Conservation (phyloP, 768 basidiomycete species). For the Tricholoma flavovirens region DNA sequence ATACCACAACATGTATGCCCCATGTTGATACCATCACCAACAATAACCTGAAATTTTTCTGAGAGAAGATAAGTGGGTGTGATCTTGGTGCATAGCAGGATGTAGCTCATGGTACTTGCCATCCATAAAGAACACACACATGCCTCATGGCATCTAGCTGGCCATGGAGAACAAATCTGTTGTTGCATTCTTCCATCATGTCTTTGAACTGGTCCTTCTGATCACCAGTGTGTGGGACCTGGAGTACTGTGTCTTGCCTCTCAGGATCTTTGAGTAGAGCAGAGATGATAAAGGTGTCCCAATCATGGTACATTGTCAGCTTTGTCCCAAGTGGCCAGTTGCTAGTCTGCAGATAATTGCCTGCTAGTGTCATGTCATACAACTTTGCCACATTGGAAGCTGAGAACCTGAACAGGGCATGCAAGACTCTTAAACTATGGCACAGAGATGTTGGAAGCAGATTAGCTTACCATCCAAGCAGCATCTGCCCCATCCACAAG, state of each 20-base stretch:
- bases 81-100: too few relatives aligned
- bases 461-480: too few relatives aligned
- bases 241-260: constrained; percentile 3
- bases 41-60: too few relatives aligned
- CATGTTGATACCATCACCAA: too few relatives aligned
- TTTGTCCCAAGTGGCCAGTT: constrained; percentile 19
- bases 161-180: constrained; percentile 14
- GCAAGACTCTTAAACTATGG: too few relatives aligned
- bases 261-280: constrained; percentile 20
- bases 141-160: constrained; percentile 23
- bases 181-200: constrained; percentile 21
- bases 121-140: constrained; percentile 12
- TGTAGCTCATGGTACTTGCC: too few relatives aligned
- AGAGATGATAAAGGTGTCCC: constrained; percentile 24
- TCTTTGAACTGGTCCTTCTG: constrained; percentile 22
- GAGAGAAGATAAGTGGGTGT: too few relatives aligned
- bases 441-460: too few relatives aligned
- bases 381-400: constrained; percentile 10
- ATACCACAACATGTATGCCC: constrained; percentile 8
- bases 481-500: too few relatives aligned
- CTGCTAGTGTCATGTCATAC: constrained; percentile 10
- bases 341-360: too few relatives aligned
- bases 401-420: too few relatives aligned
- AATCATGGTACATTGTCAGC: constrained; percentile 22
- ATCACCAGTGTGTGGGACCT: constrained; percentile 23